Evolutionary conservation across 1,139 yeast genomes (phyloP).

Genomic region (Saccharomyces hybrid): DNA sequence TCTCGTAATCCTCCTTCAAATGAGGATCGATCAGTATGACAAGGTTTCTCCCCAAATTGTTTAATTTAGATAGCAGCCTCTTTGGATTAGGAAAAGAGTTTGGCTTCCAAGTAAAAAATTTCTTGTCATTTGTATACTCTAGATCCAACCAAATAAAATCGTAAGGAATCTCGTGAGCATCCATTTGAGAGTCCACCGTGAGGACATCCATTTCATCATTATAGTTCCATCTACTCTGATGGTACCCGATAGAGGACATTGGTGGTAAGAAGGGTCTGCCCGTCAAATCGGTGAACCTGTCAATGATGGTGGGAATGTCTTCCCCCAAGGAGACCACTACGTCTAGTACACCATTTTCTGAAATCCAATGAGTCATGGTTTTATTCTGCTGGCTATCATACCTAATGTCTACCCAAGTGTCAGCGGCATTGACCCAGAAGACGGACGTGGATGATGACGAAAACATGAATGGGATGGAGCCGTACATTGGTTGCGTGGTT

Average conservation of each 20-base stretch:
- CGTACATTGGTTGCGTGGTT: conserved; percentile 87
- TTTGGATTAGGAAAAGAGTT: conserved; percentile 69
- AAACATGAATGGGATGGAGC: conserved; percentile 81
- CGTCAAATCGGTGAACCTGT: conserved; percentile 61
- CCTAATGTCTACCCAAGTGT: conserved; percentile 76
- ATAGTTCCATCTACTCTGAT: conserved; percentile 97
- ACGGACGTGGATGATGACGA: conserved; percentile 59
- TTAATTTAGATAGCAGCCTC: conserved; percentile 55
- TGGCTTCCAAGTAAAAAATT: conserved; percentile 86
- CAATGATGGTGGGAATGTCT: conserved; percentile 52
- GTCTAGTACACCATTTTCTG: conserved; percentile 82
- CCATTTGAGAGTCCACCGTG: conserved; percentile 61
- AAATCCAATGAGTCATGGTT: conserved; percentile 74
- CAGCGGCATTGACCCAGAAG: conserved; percentile 92
- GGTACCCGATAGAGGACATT: conserved; percentile 77
- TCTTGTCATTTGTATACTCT: conserved; percentile 79
- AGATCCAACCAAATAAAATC: conserved; percentile 95
- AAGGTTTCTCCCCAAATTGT: conserved; percentile 66
- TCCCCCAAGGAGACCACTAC: conserved; percentile 57
- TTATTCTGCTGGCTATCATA: conserved; percentile 22
- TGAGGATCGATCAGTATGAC: conserved; percentile 92
- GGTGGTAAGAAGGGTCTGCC: conserved; percentile 77
- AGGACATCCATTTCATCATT: conserved; percentile 80
- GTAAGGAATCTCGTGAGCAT: conserved; percentile 67
- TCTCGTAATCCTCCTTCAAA: conserved; percentile 59